These are phyloP conservation scores for Dictyostelium citrinum DNA, from an alignment of 78 protist genomes.

Conservation along the genomic window DNA sequence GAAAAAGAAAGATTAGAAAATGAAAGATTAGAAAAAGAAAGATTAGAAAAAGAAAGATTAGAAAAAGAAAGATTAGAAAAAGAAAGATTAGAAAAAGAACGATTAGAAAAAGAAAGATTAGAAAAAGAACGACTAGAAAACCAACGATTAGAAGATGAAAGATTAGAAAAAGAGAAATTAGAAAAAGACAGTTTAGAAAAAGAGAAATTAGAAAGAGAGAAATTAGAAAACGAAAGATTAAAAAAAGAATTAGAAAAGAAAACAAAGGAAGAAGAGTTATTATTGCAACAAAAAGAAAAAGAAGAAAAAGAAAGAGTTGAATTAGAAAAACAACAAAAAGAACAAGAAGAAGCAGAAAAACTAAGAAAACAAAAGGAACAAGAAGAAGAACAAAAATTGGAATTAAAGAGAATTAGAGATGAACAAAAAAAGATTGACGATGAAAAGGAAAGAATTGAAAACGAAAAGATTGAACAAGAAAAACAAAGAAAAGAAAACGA, in stretches of 20 bases:
- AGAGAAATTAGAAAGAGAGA: not conserved
- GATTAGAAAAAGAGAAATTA: not conserved
- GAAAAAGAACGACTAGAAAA: not conserved
- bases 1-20: not conserved
- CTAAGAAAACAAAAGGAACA: not conserved
- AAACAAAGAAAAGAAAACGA: not conserved
- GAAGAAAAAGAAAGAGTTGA: not conserved
- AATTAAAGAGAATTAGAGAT: not conserved
- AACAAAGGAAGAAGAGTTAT: not conserved
- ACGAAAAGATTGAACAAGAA: not conserved
- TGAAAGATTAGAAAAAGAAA: not conserved
- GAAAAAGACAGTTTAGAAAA: not conserved
- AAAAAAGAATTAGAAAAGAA: not conserved
- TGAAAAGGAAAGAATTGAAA: not conserved
- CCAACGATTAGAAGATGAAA: not conserved
- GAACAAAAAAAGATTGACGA: not conserved
- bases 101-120: not conserved
- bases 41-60: not conserved
- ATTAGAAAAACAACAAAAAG: not conserved
- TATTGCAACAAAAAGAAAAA: not conserved
- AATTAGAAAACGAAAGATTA: not conserved
- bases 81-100: not conserved
- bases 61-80: not conserved
- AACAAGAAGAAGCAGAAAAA: not conserved
- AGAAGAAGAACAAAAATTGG: not conserved